Percentiles rank a stretch among this genome's conserved stretches.
These are phyloP conservation scores for Limnanthes douglasii DNA, from an alignment of 345 rosid genomes.

Conservation along the genomic window DNA sequence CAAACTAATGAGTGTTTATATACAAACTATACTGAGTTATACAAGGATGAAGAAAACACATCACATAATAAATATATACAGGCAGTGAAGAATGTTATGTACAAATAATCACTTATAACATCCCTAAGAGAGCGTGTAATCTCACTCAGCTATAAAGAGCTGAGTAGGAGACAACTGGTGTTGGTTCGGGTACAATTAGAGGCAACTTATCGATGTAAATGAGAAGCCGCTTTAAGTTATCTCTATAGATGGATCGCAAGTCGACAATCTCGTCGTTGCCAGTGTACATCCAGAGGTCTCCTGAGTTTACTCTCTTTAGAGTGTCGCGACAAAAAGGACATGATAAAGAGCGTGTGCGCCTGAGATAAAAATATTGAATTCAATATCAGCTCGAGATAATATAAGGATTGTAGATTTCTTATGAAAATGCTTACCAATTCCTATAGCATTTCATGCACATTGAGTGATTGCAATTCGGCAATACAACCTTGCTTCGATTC, in stretches of 20 bases:
- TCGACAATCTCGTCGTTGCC: conserved; percentile 32
- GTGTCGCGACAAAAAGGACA: conserved; percentile 89
- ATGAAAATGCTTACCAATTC: conserved; percentile 35
- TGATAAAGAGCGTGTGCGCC: conserved; percentile 66
- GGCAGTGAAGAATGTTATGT: conserved; percentile 8
- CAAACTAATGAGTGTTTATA: no score
- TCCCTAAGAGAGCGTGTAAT: not conserved
- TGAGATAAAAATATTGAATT: no score
- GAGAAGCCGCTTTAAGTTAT: conserved; percentile 54
- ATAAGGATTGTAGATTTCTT: not conserved
- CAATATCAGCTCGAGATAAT: not conserved
- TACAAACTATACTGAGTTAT: no score
- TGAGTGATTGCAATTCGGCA: conserved; percentile 74
- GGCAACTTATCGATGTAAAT: conserved; percentile 53
- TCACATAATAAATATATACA: no score
- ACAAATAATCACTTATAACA: conserved; percentile 4
- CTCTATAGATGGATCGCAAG: conserved; percentile 31
- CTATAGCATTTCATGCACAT: conserved; percentile 73
- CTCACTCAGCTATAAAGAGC: conserved; percentile 20
- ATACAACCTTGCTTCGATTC: conserved; percentile 44
- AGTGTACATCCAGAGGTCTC: conserved; percentile 71
- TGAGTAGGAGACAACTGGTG: conserved; percentile 26
- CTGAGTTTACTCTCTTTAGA: conserved; percentile 59
- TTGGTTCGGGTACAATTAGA: conserved; percentile 30
- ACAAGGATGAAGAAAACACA: no score